Percentiles rank a stretch among this genome's conserved stretches.
Evolutionary conservation across 306 rosid species (phyloP).

Genomic region (Cucumis cinereus): DNA sequence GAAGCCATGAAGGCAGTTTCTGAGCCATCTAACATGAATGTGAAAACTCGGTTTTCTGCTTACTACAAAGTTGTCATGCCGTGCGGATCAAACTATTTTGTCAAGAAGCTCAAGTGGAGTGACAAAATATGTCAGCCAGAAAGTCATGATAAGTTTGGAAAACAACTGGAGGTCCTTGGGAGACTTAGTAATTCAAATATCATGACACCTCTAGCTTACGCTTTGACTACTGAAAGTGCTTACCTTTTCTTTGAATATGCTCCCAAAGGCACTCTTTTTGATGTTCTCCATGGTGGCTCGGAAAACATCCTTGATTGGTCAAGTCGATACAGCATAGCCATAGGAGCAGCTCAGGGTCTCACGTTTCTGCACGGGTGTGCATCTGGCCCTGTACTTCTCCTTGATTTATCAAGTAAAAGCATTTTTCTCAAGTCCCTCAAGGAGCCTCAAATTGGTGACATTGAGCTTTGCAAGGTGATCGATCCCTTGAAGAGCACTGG

Average conservation of each 20-base stretch:
- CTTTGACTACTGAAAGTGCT: slow-evolving; percentile 49
- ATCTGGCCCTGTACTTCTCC: slow-evolving; percentile 65
- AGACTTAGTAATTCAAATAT: slow-evolving; percentile 78
- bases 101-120: slow-evolving; percentile 75
- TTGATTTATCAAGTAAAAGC: slow-evolving; percentile 69
- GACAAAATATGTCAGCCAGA: slow-evolving; percentile 61
- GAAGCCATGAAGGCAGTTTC: slow-evolving; percentile 65
- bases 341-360: slow-evolving; percentile 88
- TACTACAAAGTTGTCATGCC: slow-evolving; percentile 69
- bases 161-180: slow-evolving; percentile 50
- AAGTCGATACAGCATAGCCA: slow-evolving; percentile 74
- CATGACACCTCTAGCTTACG: slow-evolving; percentile 81
- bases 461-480: slow-evolving; percentile 74
- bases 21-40: slow-evolving; percentile 32
- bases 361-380: slow-evolving; percentile 72
- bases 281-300: slow-evolving; percentile 55
- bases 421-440: slow-evolving; percentile 76
- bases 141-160: slow-evolving; percentile 38
- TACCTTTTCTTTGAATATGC: slow-evolving; percentile 55
- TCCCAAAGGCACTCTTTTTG: slow-evolving; percentile 59
- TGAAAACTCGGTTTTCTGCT: slow-evolving; percentile 76
- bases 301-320: slow-evolving; percentile 59
- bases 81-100: slow-evolving; percentile 53
- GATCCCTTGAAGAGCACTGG: slow-evolving; percentile 84
- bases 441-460: slow-evolving; percentile 89